Percentiles rank a stretch among this genome's conserved stretches.
phyloP scores from a whole-genome alignment of 495 filamentous ascomycete genomes.

The Penicillium antarcticum region DNA sequence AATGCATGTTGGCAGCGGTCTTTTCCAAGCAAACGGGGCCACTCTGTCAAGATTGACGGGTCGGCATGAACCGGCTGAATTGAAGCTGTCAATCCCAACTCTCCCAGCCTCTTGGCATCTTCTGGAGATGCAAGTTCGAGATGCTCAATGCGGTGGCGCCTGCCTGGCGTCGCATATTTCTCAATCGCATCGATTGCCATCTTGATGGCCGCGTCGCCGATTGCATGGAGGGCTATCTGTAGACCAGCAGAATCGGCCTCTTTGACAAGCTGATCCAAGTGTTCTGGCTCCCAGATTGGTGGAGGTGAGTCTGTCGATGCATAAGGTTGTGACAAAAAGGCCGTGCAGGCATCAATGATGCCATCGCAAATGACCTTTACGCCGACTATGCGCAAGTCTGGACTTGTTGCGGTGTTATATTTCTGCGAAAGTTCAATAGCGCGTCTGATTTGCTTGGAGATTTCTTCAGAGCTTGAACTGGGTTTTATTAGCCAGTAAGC shows the following conservation, averaged over 20 bases:
- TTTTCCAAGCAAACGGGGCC: conserved; percentile 51
- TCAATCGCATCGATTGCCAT: conserved; percentile 42
- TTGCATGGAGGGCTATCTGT: conserved; percentile 56
- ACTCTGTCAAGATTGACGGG: conserved; percentile 55
- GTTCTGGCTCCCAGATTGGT: conserved; percentile 50
- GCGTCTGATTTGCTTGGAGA: conserved; percentile 48
- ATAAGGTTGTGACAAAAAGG: conserved; percentile 54
- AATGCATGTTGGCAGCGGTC: conserved; percentile 53
- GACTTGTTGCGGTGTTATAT: conserved; percentile 42
- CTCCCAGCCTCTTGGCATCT: conserved; percentile 52
- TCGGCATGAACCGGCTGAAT: conserved; percentile 62
- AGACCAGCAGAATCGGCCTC: conserved; percentile 45
- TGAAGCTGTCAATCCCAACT: conserved; percentile 55
- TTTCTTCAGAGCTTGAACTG: conserved; percentile 34
- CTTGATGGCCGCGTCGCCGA: conserved; percentile 50
- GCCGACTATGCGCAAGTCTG: conserved; percentile 52
- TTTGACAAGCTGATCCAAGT: conserved; percentile 46
- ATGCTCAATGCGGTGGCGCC: conserved; percentile 58
- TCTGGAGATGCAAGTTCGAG: conserved; percentile 51
- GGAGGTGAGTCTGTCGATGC: conserved; percentile 36
- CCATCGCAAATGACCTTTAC: conserved; percentile 63
- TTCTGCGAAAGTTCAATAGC: conserved; percentile 47
- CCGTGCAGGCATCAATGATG: conserved; percentile 60
- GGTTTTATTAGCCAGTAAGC: conserved; percentile 59
- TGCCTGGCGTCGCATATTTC: conserved; percentile 15